A percentile compares a stretch with the other conserved stretches of the same genome.
Conservation (phyloP, 306 rosid species). For the Ochetophila trinervis region DNA sequence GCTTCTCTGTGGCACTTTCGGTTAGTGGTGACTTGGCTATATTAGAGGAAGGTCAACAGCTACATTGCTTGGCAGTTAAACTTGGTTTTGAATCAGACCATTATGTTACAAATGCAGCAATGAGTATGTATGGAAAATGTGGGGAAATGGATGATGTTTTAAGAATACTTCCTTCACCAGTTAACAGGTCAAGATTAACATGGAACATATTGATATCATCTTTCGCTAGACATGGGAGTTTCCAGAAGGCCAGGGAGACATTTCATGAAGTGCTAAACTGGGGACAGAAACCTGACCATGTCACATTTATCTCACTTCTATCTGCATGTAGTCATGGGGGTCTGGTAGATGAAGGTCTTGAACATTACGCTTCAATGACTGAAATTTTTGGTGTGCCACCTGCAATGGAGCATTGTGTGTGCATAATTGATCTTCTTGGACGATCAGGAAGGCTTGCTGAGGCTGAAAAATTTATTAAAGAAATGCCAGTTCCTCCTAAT, state of each 20-base stretch:
- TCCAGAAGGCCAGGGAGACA: constrained; percentile 61
- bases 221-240: constrained; percentile 75
- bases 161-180: constrained; percentile 52
- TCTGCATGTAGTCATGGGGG: constrained; percentile 94
- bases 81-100: constrained; percentile 68
- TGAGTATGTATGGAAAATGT: constrained; percentile 98
- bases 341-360: constrained; percentile 85
- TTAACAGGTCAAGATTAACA: constrained; percentile 54
- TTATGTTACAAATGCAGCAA: constrained; percentile 65
- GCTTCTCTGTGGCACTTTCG: constrained; percentile 67
- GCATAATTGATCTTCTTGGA: constrained; percentile 93
- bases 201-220: constrained; percentile 92
- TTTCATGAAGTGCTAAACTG: constrained; percentile 69
- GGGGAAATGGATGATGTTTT: constrained; percentile 76
- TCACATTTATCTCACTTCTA: constrained; percentile 87
- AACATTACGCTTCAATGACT: constrained; percentile 63
- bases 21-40: constrained; percentile 73
- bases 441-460: constrained; percentile 83
- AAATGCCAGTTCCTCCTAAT: constrained; percentile 63
- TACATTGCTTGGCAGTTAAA: constrained; percentile 65
- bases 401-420: constrained; percentile 82
- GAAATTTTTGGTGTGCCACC: constrained; percentile 46
- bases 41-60: constrained; percentile 87
- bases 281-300: constrained; percentile 72
- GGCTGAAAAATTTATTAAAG: constrained; percentile 60